A percentile compares a stretch with the other conserved stretches of the same genome.
These are phyloP conservation scores for Amauroascus verrucosus DNA, from an alignment of 2,329 filamentous ascomycete genomes.

Conservation along the genomic window DNA sequence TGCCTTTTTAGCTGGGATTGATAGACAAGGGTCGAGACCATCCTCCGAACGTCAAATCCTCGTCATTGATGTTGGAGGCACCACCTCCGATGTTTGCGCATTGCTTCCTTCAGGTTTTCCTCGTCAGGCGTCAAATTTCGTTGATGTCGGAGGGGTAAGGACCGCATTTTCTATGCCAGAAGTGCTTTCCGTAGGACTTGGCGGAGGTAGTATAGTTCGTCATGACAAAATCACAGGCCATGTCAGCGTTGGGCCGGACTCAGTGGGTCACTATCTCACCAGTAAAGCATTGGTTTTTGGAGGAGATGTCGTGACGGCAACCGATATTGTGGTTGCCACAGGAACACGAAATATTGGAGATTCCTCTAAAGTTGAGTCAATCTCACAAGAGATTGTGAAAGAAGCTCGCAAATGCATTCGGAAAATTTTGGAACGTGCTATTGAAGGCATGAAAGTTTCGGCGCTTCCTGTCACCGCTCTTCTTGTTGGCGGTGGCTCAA, in stretches of 20 bases:
- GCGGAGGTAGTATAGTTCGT: conserved; percentile 43
- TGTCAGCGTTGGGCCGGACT: conserved; percentile 49
- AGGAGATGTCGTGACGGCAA: conserved; percentile 48
- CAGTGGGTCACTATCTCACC: conserved; percentile 49
- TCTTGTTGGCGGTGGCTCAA: conserved; percentile 49
- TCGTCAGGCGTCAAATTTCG: conserved; percentile 52
- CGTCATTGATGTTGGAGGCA: conserved; percentile 55
- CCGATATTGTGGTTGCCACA: conserved; percentile 43
- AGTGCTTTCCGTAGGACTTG: conserved; percentile 47
- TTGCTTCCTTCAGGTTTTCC: conserved; percentile 54
- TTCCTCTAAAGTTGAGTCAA: conserved; percentile 16
- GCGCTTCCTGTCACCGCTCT: conserved; percentile 44
- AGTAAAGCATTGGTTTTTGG: conserved; percentile 49
- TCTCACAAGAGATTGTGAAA: conserved; percentile 18
- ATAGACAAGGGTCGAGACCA: conserved; percentile 15
- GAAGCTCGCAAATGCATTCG: conserved; percentile 33
- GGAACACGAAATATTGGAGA: conserved; percentile 23
- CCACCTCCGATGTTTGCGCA: conserved; percentile 54
- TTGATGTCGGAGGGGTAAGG: conserved; percentile 51
- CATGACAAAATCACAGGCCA: conserved; percentile 24
- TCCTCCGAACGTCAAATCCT: conserved; percentile 31
- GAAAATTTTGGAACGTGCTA: conserved; percentile 41
- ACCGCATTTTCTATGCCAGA: conserved; percentile 53
- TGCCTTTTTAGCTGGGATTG: conserved; percentile 44
- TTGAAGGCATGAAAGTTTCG: conserved; percentile 50